Evolutionary conservation across 2,329 filamentous ascomycete genomes (phyloP).

Genomic region (Trichoderma simmonsii): DNA sequence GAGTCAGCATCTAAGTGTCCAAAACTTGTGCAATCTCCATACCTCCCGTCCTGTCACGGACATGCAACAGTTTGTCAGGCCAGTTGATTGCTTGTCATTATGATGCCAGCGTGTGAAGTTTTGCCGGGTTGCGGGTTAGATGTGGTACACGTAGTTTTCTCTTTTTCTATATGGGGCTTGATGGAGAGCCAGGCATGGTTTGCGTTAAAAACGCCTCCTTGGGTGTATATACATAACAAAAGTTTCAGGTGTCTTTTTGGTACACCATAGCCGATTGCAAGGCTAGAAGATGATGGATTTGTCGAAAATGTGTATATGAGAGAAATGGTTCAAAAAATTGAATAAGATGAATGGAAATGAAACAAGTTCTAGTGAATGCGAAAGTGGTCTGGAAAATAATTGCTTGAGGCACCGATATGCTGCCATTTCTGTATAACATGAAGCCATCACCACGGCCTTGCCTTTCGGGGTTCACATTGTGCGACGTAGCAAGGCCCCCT

Average conservation of each 20-base stretch:
- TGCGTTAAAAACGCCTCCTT: background rate
- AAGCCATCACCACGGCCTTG: background rate
- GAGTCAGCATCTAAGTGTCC: background rate
- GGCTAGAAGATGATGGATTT: background rate
- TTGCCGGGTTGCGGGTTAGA: background rate
- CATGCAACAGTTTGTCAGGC: background rate
- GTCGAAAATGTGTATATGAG: background rate
- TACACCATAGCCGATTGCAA: background rate
- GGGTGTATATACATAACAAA: background rate
- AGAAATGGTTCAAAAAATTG: background rate
- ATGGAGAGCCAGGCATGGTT: background rate
- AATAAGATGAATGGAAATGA: background rate
- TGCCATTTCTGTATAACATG: background rate
- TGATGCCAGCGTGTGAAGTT: background rate
- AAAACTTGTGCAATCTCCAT: background rate
- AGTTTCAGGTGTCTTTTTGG: background rate
- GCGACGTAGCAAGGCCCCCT: conserved; percentile 3
- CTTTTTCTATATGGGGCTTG: background rate
- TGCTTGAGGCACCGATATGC: background rate
- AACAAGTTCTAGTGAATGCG: background rate
- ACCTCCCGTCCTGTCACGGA: background rate
- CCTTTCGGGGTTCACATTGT: conserved; percentile 12
- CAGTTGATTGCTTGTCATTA: background rate
- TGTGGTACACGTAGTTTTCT: background rate
- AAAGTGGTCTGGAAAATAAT: background rate